Conservation (phyloP, 2,329 filamentous ascomycete species). For the Clonostachys rosea region DNA sequence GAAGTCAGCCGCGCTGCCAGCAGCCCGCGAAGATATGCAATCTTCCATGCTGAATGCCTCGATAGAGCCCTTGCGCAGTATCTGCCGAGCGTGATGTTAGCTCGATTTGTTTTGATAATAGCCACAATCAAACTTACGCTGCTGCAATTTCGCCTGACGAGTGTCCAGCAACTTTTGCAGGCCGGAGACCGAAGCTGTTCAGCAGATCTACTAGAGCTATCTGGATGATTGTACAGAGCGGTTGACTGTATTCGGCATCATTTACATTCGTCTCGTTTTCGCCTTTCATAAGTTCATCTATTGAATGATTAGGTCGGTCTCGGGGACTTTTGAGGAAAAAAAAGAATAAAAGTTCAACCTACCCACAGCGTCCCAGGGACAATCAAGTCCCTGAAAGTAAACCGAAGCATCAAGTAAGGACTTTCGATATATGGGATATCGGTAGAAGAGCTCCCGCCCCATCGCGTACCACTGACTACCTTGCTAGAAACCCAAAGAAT, state of each 20-base stretch:
- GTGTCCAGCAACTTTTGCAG: conserved; percentile 31
- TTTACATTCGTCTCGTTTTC: conserved; percentile 3
- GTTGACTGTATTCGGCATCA: conserved; percentile 23
- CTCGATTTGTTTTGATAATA: too few relatives aligned
- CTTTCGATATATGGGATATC: conserved; percentile 9
- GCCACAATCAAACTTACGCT: conserved; percentile 14
- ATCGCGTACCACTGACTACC: conserved; percentile 26
- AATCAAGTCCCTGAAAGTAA: conserved; percentile 5
- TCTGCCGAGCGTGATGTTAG: conserved; percentile 6
- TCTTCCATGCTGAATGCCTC: conserved; percentile 11
- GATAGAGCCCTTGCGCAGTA: conserved; percentile 29
- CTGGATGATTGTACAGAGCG: conserved; percentile 35
- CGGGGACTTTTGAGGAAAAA: neutral
- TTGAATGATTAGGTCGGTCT: conserved; percentile 1
- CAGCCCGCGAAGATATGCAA: conserved; percentile 30
- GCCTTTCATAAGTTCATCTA: conserved; percentile 1
- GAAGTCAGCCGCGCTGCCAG: conserved; percentile 18
- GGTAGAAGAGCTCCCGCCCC: conserved; percentile 16
- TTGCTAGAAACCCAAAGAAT: conserved; percentile 34
- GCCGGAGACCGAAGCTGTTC: conserved; percentile 16
- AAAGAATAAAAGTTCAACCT: conserved; percentile 12
- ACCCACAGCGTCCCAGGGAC: neutral
- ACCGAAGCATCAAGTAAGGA: conserved; percentile 4
- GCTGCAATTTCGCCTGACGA: conserved; percentile 38
- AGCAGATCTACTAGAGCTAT: conserved; percentile 34